A percentile compares a stretch with the other conserved stretches of the same genome.
Evolutionary conservation across 2,329 filamentous ascomycete genomes (phyloP).

Genomic region (Hypoxylon rubiginosum): DNA sequence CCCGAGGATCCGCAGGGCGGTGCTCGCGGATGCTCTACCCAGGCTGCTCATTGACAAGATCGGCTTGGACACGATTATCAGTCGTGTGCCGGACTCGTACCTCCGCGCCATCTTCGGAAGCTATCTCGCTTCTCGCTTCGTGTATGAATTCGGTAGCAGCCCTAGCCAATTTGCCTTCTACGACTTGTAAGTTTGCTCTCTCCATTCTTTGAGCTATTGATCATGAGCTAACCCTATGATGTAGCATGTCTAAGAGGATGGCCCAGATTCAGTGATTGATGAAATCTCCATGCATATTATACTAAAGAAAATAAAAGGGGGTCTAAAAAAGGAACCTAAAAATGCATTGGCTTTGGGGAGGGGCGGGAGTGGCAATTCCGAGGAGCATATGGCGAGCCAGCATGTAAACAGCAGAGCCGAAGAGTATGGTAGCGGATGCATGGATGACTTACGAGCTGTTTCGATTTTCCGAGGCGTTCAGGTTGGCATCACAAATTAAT

Average conservation of each 20-base stretch:
- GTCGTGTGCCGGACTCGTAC: slow-evolving; percentile 91
- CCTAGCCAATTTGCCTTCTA: slow-evolving; percentile 99
- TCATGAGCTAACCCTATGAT: slow-evolving; percentile 49
- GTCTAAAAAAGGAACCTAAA: background rate
- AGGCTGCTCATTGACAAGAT: slow-evolving; percentile 88
- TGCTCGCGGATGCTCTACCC: slow-evolving; percentile 88
- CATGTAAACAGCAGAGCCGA: background rate
- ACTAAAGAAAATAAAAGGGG: slow-evolving; percentile 15
- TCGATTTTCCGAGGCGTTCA: slow-evolving; percentile 14
- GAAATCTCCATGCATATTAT: slow-evolving; percentile 11
- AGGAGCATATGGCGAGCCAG: slow-evolving; percentile 14
- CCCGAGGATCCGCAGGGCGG: slow-evolving; percentile 78
- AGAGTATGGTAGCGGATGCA: slow-evolving; percentile 5
- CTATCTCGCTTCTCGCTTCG: slow-evolving; percentile 93
- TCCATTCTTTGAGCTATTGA: background rate
- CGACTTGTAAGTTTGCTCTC: slow-evolving; percentile 80
- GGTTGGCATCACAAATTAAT: slow-evolving; percentile 10
- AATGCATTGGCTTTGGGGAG: background rate
- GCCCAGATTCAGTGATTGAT: slow-evolving; percentile 58
- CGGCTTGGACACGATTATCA: slow-evolving; percentile 87
- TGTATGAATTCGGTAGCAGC: slow-evolving; percentile 93
- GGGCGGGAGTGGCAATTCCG: slow-evolving; percentile 11
- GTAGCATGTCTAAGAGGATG: slow-evolving; percentile 76
- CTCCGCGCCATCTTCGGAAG: slow-evolving; percentile 95
- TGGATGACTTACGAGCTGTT: slow-evolving; percentile 34